Evolutionary conservation across 495 filamentous ascomycete species (phyloP), one percentile per base, ranked within the genome.

Genomic region (Podospora pseudoanserina): DNA sequence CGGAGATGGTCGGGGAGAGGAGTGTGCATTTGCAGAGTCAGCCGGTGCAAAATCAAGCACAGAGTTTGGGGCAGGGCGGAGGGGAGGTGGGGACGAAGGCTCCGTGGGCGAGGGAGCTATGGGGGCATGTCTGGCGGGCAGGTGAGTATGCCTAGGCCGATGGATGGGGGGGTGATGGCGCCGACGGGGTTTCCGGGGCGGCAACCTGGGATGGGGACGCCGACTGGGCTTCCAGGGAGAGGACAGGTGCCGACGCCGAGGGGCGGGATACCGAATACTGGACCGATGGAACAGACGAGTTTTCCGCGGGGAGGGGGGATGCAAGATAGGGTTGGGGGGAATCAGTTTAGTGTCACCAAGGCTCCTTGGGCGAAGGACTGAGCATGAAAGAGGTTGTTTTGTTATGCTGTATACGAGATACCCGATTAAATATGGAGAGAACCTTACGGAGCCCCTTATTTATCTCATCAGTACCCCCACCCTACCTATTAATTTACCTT

Each of bases 11-110:
- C 2, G 76, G 18, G 68, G 79, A 9, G 59, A 15, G 27, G 16
- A 83, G 84, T 18, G 76, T 86, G 0, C 89, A 94, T 73, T 80
- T 86, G 63, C 75, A 81, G 20, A 89, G 83, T 67, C 88, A 89
- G 70, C 88, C 87, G 20, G 57, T 75, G 68, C 54, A 57, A 18
- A 23, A 23, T 23, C 20, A 23, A 23, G 20, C 20, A 23, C 54
- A 56, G 16, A 16, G 19, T 20, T 13, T 5, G 11, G 54, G 19
- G 54, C 13, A 4, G n/a, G n/a, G n/a, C 20, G 16, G n/a, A 58
- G 55, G 55, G 23, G 55, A 20, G n/a, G 55, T 4, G n/a, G 55
- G 55, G 55, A 58, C 79, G 11, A 73, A 71, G 65, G 75, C 69
- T 1, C 76, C 75, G 19, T 72, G 71, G 73, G 65, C 64, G 16